Percentiles rank a stretch among this genome's conserved stretches.
These are phyloP conservation scores for Ogataea methanolica DNA, from an alignment of 805 yeast genomes.

Conservation along the genomic window DNA sequence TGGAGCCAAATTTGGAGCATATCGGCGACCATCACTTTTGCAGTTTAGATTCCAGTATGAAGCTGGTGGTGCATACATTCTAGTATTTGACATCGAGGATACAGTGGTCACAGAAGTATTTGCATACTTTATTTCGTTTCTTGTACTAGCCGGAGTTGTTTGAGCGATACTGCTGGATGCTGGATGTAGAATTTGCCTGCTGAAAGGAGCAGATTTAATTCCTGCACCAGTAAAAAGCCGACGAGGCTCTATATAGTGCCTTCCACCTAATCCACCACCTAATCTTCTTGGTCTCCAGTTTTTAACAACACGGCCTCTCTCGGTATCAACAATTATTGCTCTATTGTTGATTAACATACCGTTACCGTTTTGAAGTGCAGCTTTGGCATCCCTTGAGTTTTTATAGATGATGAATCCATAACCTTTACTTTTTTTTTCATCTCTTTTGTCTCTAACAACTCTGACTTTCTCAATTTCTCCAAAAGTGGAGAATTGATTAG, in stretches of 20 bases:
- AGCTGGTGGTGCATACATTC: conserved; percentile 18
- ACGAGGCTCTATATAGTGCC: conserved; percentile 10
- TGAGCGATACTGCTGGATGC: background rate
- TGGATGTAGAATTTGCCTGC: background rate
- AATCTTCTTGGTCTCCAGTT: conserved; percentile 71
- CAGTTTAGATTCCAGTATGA: conserved; percentile 4
- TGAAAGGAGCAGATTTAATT: background rate
- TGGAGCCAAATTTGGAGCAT: too few relatives aligned
- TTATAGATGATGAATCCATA: conserved; percentile 80
- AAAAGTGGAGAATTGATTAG: conserved; percentile 52
- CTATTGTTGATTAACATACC: conserved; percentile 48
- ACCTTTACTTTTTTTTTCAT: conserved; percentile 56
- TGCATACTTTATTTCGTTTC: too few relatives aligned
- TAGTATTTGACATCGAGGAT: conserved; percentile 1
- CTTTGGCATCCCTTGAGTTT: conserved; percentile 52
- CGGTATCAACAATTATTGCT: conserved; percentile 63
- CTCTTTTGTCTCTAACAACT: conserved; percentile 47
- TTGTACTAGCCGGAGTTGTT: too few relatives aligned
- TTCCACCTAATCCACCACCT: conserved; percentile 93
- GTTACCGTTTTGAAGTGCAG: conserved; percentile 58
- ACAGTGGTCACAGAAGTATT: background rate
- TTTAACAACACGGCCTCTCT: conserved; percentile 60
- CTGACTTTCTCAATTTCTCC: conserved; percentile 67
- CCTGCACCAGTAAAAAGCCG: background rate
- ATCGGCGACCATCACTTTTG: background rate